Evolutionary conservation across 352 stramenopile species (phyloP).

Genomic region (Globisporangium spiculum): DNA sequence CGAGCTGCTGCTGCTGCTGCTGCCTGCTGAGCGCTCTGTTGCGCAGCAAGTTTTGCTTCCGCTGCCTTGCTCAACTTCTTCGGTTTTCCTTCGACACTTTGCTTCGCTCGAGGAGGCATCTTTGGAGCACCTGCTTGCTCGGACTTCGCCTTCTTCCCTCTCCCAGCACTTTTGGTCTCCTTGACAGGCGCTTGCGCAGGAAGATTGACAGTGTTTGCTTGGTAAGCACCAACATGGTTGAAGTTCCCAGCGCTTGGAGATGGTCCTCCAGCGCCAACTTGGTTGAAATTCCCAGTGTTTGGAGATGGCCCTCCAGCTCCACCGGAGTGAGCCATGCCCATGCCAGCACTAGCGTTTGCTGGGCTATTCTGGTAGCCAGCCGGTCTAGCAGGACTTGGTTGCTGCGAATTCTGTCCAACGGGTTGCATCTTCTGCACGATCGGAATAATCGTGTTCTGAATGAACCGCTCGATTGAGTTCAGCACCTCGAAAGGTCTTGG

Average conservation of each 20-base stretch:
- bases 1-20: constrained; percentile 4
- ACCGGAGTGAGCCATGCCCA: neutral
- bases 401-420: constrained; percentile 11
- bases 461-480: constrained; percentile 78
- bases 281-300: neutral
- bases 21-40: constrained; percentile 10
- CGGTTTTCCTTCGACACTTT: constrained; percentile 4
- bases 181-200: neutral
- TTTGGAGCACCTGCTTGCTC: constrained; percentile 8
- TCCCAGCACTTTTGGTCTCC: constrained; percentile 1
- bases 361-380: constrained; percentile 5
- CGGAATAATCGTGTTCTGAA: constrained; percentile 70
- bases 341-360: neutral
- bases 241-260: neutral
- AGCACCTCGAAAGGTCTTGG: constrained; percentile 67
- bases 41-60: constrained; percentile 15
- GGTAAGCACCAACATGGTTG: constrained; percentile 3
- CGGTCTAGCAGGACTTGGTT: constrained; percentile 6
- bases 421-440: constrained; percentile 69
- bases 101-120: constrained; percentile 15
- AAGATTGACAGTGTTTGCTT: neutral
- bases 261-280: neutral
- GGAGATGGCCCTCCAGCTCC: constrained; percentile 1
- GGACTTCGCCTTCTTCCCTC: constrained; percentile 15
- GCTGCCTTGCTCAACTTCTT: constrained; percentile 16